These are phyloP conservation scores for Epichloe amarillans DNA, from an alignment of 2,329 filamentous ascomycete species.

Conservation along the genomic window DNA sequence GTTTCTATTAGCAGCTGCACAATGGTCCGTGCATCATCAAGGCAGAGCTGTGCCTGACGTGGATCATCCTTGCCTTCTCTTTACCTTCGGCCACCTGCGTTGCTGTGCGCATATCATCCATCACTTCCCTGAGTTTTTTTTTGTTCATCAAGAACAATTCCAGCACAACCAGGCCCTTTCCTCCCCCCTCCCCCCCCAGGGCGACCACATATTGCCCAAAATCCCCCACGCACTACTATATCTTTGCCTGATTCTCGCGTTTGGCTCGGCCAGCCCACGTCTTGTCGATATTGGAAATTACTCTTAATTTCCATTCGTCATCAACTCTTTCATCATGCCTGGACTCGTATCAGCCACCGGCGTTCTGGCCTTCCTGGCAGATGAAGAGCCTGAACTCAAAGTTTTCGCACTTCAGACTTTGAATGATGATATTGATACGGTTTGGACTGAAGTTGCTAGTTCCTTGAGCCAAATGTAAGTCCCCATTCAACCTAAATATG, in stretches of 20 bases:
- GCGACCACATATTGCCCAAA: not conserved
- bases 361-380: constrained; percentile 86
- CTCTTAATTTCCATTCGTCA: constrained; percentile 2
- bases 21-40: constrained; percentile 8
- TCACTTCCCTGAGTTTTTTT: not conserved
- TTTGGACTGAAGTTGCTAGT: constrained; percentile 95
- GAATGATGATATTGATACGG: constrained; percentile 89
- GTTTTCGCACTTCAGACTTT: constrained; percentile 89
- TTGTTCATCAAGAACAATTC: not conserved
- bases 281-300: not conserved
- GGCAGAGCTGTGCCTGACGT: constrained; percentile 34
- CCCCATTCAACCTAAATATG: not conserved
- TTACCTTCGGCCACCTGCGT: not conserved
- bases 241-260: too few relatives aligned
- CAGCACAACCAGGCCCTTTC: not conserved
- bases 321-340: constrained; percentile 49
- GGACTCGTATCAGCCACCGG: constrained; percentile 88
- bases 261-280: not conserved
- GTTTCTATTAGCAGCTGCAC: not conserved
- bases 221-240: not conserved
- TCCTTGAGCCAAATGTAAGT: constrained; percentile 82
- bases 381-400: constrained; percentile 88
- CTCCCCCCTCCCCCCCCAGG: not conserved
- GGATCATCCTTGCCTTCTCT: constrained; percentile 20
- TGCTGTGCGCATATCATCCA: not conserved